Percentiles rank a stretch among this genome's conserved stretches.
phyloP scores from a whole-genome alignment of 1,284 basidiomycete species.

The Ganoderma sinense region DNA sequence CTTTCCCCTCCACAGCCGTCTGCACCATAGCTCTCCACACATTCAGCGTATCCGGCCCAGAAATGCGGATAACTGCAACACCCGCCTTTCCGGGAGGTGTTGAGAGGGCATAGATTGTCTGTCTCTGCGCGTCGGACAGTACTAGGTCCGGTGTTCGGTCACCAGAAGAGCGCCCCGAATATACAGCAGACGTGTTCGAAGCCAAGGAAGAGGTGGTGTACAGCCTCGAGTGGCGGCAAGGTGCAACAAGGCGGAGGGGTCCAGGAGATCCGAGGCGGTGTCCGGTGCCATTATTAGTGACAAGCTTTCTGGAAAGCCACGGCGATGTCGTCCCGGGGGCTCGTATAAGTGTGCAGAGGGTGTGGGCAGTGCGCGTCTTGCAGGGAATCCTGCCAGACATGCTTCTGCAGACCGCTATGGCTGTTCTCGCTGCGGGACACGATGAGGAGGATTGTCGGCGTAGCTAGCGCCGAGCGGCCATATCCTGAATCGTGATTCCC shows the following conservation, averaged over 20 bases:
- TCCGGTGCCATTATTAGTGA: slow-evolving; percentile 15
- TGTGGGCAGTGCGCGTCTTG: slow-evolving; percentile 23
- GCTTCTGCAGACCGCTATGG: slow-evolving; percentile 22
- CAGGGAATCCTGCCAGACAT: slow-evolving; percentile 21
- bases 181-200: background rate
- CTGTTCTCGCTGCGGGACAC: slow-evolving; percentile 27
- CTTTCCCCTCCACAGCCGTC: slow-evolving; percentile 23
- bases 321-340: slow-evolving; percentile 13
- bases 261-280: slow-evolving; percentile 27
- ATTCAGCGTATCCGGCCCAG: slow-evolving; percentile 71
- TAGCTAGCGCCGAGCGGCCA: slow-evolving; percentile 25
- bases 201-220: slow-evolving; percentile 12
- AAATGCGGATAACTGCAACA: slow-evolving; percentile 82
- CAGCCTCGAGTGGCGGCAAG: slow-evolving; percentile 12
- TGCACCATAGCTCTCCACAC: slow-evolving; percentile 69
- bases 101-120: slow-evolving; percentile 88
- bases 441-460: slow-evolving; percentile 16
- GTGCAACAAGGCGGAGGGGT: background rate
- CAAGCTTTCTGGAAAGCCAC: slow-evolving; percentile 23
- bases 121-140: slow-evolving; percentile 65
- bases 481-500: slow-evolving; percentile 21
- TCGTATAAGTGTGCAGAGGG: slow-evolving; percentile 22
- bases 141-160: slow-evolving; percentile 24
- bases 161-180: background rate
- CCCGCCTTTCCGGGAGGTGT: slow-evolving; percentile 86